A percentile compares a stretch with the other conserved stretches of the same genome.
phyloP scores from a whole-genome alignment of 2,329 filamentous ascomycete genomes.

The Pestalotiopsis sp. region DNA sequence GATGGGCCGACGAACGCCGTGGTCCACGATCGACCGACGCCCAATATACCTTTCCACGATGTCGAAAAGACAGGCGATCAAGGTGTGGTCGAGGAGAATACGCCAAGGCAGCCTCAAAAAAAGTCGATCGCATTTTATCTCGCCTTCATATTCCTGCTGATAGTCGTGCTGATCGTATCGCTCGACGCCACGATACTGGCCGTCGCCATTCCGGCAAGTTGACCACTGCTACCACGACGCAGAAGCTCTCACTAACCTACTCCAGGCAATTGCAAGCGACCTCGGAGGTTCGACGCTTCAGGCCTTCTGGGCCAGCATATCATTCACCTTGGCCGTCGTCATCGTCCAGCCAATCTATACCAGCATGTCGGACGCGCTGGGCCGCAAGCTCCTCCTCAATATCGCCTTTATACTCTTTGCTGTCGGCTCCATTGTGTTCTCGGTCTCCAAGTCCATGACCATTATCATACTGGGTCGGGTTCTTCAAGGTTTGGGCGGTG shows the following conservation, averaged over 20 bases:
- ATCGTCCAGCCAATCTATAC: constrained; percentile 28
- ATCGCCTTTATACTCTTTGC: constrained; percentile 35
- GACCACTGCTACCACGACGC: neutral
- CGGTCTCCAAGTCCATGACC: constrained; percentile 26
- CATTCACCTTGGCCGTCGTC: constrained; percentile 26
- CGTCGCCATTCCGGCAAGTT: neutral
- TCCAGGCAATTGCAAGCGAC: constrained; percentile 23
- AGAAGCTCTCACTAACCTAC: neutral
- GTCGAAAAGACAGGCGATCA: neutral
- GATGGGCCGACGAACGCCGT: neutral
- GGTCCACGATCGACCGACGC: neutral
- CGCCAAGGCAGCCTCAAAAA: neutral
- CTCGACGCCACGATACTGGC: neutral
- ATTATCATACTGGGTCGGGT: constrained; percentile 28
- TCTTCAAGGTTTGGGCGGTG: constrained; percentile 32
- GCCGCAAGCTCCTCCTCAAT: constrained; percentile 33
- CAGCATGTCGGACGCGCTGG: constrained; percentile 32
- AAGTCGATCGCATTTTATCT: neutral
- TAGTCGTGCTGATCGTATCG: neutral
- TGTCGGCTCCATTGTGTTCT: constrained; percentile 34
- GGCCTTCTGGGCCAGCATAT: constrained; percentile 38
- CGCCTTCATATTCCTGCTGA: neutral
- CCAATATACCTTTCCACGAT: neutral
- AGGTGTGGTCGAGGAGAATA: neutral
- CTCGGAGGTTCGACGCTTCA: constrained; percentile 26